phyloP scores from a whole-genome alignment of 371 early-diverging fungal species.

The Haplosporangium sp. region DNA sequence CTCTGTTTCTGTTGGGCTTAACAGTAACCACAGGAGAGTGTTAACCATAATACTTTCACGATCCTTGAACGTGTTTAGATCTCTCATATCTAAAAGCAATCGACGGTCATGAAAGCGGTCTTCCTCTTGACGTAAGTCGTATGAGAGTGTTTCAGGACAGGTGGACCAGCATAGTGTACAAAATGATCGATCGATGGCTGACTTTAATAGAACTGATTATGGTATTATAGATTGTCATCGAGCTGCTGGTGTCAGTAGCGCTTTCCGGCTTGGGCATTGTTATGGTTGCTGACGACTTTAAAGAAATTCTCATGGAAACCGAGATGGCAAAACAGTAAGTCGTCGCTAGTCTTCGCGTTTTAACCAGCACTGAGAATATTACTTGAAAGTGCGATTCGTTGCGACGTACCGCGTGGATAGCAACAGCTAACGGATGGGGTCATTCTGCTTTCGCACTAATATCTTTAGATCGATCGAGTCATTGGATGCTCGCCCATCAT shows the following conservation, averaged over 20 bases:
- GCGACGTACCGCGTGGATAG: too few species aligned
- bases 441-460: neutral
- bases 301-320: constrained; percentile 68
- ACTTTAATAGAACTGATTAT: neutral
- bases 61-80: constrained; percentile 56
- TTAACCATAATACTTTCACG: neutral
- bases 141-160: too few species aligned
- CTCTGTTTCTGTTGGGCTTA: too few species aligned
- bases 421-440: too few species aligned
- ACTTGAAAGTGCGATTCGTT: too few species aligned
- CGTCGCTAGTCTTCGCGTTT: neutral
- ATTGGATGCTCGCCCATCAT: constrained; percentile 72
- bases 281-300: constrained; percentile 67
- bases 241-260: constrained; percentile 51
- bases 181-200: too few species aligned
- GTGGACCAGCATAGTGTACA: too few species aligned
- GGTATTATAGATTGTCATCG: constrained; percentile 44
- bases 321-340: constrained; percentile 76
- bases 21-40: too few species aligned
- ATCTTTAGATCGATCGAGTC: constrained; percentile 69
- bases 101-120: constrained; percentile 60
- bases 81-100: constrained; percentile 75
- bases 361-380: neutral
- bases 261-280: constrained; percentile 54
- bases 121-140: constrained; percentile 71